A percentile compares a stretch with the other conserved stretches of the same genome.
Evolutionary conservation across 2,329 filamentous ascomycete genomes (phyloP).

Genomic region (Xylariaceae sp.): DNA sequence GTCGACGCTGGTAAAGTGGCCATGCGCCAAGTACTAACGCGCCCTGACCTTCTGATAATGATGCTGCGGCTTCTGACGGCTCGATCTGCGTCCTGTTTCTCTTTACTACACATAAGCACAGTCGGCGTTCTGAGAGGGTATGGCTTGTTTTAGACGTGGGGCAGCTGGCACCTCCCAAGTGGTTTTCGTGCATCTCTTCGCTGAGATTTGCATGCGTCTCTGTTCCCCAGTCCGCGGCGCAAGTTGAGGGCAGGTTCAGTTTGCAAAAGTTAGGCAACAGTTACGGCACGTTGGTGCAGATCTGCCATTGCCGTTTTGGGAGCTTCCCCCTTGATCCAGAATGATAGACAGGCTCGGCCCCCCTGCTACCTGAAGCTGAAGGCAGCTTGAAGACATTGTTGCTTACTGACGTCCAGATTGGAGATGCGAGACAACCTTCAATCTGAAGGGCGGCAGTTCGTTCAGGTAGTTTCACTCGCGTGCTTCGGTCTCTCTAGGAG

Average conservation of each 20-base stretch:
- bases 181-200: constrained; percentile 16
- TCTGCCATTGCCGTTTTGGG: no score
- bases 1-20: constrained; percentile 25
- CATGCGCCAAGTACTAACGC: constrained; percentile 3
- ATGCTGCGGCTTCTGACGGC: constrained; percentile 8
- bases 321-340: neutral
- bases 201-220: constrained; percentile 12
- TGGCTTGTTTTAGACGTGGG: constrained; percentile 26
- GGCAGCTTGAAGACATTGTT: constrained; percentile 16
- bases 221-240: constrained; percentile 9
- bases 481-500: constrained; percentile 18
- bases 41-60: constrained; percentile 4
- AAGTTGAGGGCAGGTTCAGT: neutral
- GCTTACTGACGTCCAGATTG: constrained; percentile 23
- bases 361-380: constrained; percentile 8
- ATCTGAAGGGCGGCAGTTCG: constrained; percentile 9
- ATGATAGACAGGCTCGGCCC: constrained; percentile 5
- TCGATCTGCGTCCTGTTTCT: constrained; percentile 11
- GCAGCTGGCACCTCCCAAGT: constrained; percentile 14
- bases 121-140: constrained; percentile 27
- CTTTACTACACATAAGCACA: constrained; percentile 23
- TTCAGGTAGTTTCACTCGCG: constrained; percentile 16
- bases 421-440: constrained; percentile 15
- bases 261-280: constrained; percentile 3
- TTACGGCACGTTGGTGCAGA: constrained; percentile 4